Conservation (phyloP, 441 rosid genomes). For the California macrophylla region DNA sequence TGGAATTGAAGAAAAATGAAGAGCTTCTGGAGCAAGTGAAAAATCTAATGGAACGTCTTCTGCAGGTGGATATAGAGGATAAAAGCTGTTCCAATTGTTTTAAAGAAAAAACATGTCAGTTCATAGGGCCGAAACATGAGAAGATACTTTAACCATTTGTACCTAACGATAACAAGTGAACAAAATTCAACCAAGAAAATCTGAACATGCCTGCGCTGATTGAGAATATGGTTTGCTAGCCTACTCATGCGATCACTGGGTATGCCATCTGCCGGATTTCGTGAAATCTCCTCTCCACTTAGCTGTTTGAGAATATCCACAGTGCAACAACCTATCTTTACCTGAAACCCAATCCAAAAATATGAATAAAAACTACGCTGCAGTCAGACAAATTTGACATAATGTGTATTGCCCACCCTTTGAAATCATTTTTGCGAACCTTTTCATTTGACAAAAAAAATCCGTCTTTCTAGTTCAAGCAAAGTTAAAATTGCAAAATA, state of each 20-base stretch:
- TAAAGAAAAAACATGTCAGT: background rate
- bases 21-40: constrained; percentile 66
- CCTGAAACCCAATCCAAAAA: constrained; percentile 39
- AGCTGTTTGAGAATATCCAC: constrained; percentile 86
- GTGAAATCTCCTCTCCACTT: constrained; percentile 77
- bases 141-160: constrained; percentile 1
- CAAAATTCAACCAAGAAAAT: constrained; percentile 5
- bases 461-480: background rate
- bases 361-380: constrained; percentile 5
- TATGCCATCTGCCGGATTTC: constrained; percentile 47
- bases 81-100: constrained; percentile 49
- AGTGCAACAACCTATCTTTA: constrained; percentile 78
- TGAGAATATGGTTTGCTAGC: constrained; percentile 67
- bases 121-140: background rate
- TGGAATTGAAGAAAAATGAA: constrained; percentile 46
- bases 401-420: background rate
- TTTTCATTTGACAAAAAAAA: background rate
- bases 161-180: background rate
- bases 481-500: background rate
- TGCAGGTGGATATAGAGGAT: constrained; percentile 82
- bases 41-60: constrained; percentile 74
- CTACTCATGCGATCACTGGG: constrained; percentile 71
- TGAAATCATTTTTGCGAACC: background rate
- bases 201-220: constrained; percentile 54
- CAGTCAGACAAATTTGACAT: background rate